Percentiles rank a stretch among this genome's conserved stretches.
Conservation (phyloP, 805 yeast species). For the Lipomyces sp. region DNA sequence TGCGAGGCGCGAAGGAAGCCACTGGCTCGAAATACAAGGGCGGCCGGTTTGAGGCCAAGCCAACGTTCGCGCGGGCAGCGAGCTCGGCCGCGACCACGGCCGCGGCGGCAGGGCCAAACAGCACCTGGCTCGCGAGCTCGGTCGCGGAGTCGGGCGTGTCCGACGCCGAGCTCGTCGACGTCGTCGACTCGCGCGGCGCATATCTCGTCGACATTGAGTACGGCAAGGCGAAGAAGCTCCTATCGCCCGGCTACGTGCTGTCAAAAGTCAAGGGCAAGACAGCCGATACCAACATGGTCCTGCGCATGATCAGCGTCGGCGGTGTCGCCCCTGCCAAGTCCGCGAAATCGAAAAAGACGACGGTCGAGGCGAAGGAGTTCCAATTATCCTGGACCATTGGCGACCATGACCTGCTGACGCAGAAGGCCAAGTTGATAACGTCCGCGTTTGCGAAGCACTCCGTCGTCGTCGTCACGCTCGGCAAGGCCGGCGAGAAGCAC, state of each 20-base stretch:
- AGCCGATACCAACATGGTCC: too few relatives aligned
- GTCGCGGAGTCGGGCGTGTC: background rate
- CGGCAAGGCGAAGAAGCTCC: background rate
- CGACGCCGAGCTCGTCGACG: background rate
- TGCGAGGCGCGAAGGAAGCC: background rate
- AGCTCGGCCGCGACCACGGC: background rate
- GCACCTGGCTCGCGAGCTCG: background rate
- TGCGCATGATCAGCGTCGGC: too few relatives aligned
- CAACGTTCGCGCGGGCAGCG: background rate
- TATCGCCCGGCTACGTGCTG: background rate
- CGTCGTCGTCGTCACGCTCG: background rate
- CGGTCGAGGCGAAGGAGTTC: constrained; percentile 2
- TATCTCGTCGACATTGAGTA: background rate
- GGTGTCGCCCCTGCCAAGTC: too few relatives aligned
- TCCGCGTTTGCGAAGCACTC: background rate
- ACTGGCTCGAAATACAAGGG: background rate
- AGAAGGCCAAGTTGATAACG: background rate
- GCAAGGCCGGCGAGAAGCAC: background rate
- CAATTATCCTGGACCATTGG: constrained; percentile 6
- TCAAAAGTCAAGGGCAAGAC: background rate
- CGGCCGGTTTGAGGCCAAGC: background rate
- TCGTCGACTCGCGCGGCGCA: background rate
- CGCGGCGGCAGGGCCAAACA: too few relatives aligned
- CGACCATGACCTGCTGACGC: constrained; percentile 5
- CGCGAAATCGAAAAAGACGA: background rate